Conservation (phyloP, 176 grass and related monocot species). For the Alloteropsis semialata region DNA sequence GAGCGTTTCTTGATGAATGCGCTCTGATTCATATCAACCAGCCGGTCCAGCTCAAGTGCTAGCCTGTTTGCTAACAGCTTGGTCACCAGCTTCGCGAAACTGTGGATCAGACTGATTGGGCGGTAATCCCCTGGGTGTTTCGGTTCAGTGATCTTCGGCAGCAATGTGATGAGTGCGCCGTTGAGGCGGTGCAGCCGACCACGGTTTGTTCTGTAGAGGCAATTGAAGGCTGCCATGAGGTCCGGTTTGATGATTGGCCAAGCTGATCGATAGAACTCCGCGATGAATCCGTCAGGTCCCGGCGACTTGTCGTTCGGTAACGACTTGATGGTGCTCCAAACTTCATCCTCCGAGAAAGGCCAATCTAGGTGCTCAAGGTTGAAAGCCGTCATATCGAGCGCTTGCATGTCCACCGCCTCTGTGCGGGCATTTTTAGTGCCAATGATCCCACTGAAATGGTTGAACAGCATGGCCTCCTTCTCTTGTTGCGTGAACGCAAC, state of each 20-base stretch:
- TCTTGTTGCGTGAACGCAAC: too few species aligned
- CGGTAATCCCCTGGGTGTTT: background rate
- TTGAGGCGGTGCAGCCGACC: too few species aligned
- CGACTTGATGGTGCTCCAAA: background rate
- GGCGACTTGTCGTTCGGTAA: background rate
- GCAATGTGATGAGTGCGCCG: background rate
- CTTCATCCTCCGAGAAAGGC: background rate
- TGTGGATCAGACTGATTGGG: background rate
- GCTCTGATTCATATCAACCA: too few species aligned
- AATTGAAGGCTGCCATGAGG: background rate
- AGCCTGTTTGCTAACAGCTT: too few species aligned
- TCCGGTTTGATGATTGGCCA: background rate
- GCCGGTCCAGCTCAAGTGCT: too few species aligned
- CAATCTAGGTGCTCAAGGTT: accelerated
- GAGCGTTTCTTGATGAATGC: too few species aligned
- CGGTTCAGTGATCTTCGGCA: background rate
- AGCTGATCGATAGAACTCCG: background rate
- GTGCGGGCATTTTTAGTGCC: too few species aligned
- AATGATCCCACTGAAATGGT: too few species aligned
- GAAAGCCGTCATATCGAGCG: too few species aligned
- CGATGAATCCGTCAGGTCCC: background rate
- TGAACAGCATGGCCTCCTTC: too few species aligned
- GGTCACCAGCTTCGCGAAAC: too few species aligned
- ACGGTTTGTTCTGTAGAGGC: background rate
- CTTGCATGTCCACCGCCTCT: too few species aligned